Base-by-base conservation (phyloP, 441 rosid species). In the Populus hybrid region DNA sequence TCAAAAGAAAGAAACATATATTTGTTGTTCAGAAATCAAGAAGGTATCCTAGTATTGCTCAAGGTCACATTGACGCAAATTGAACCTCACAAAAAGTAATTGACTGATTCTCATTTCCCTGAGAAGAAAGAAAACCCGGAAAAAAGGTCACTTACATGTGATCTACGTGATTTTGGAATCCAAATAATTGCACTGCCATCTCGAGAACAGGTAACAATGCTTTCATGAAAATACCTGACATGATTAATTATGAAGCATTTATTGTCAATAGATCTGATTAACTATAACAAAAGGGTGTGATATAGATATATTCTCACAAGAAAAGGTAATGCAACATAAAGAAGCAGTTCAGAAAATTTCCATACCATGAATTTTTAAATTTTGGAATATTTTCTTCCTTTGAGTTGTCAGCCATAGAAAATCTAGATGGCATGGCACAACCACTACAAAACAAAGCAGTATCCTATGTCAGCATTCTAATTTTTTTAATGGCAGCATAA, bases 111-210 rank as follows among this genome's bases (percentile, higher is more conserved):
- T 40, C 23, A 1, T 42, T 57, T 19, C 35, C 71, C 32, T 21
- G 30, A 38, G 21, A 68, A 74, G 53, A 59, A 36, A 26, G 46
- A 61, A 21, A 77, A 8, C 32, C 19, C 24, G 42, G 16, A 5
- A 75, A 65, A 84, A 14, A 50, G 66, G 80, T 70, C 82, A 73
- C 84, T 88, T 90, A 95, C 99, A 87, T 93, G 91, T 23, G 91
- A 89, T 90, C 93, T 89, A 78, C 99, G 97, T 64, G 93, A 88
- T 91, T 87, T 90, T 67, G 98, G 97, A 84, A 91, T 88, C 99
- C 99, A 97, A 74, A 97, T 95, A 78, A 95, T 97, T 87, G 99
- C 99, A 89, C 99, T 97, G 78, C 99, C 99, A 85, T 97, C 99
- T 72, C 98, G 98, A 81, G 99, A 97, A 85, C 99, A 97, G 14